Evolutionary conservation across 495 filamentous ascomycete species (phyloP).

Genomic region (Penicillium herquei): DNA sequence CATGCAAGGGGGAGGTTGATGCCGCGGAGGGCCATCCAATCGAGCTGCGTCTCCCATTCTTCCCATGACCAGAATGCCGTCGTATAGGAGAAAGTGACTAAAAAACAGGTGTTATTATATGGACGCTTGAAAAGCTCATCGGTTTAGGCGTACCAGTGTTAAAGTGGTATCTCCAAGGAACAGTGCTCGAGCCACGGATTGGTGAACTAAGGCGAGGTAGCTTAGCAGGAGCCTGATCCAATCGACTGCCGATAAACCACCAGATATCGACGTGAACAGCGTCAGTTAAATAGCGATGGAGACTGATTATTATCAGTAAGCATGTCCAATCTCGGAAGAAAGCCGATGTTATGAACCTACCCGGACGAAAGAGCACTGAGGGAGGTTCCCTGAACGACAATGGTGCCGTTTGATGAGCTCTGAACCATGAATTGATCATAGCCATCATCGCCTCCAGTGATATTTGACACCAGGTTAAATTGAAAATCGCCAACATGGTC

Average conservation of each 20-base stretch:
- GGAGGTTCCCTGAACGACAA: constrained; percentile 45
- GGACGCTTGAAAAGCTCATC: not conserved
- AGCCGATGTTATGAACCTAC: constrained; percentile 19
- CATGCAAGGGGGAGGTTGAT: constrained; percentile 54
- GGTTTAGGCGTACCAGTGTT: constrained; percentile 37
- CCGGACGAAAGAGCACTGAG: constrained; percentile 47
- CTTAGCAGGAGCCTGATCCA: constrained; percentile 16
- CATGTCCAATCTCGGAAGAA: not conserved
- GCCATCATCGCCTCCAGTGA: constrained; percentile 8
- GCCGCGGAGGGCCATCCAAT: constrained; percentile 54
- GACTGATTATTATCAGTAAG: constrained; percentile 20
- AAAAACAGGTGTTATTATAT: constrained; percentile 6
- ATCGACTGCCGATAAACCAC: constrained; percentile 42
- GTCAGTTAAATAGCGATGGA: constrained; percentile 49
- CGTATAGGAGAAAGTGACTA: constrained; percentile 56
- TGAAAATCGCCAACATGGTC: constrained; percentile 39
- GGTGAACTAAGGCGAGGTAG: constrained; percentile 16
- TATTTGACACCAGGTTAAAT: constrained; percentile 33
- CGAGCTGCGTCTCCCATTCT: constrained; percentile 54
- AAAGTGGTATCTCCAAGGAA: constrained; percentile 55
- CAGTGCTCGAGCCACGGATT: constrained; percentile 30
- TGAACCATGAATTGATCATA: constrained; percentile 47
- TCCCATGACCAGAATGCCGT: constrained; percentile 53
- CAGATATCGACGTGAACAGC: constrained; percentile 51
- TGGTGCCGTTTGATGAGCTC: constrained; percentile 34